These are phyloP conservation scores for Candida sojae DNA, from an alignment of 1,139 yeast species.

Conservation along the genomic window DNA sequence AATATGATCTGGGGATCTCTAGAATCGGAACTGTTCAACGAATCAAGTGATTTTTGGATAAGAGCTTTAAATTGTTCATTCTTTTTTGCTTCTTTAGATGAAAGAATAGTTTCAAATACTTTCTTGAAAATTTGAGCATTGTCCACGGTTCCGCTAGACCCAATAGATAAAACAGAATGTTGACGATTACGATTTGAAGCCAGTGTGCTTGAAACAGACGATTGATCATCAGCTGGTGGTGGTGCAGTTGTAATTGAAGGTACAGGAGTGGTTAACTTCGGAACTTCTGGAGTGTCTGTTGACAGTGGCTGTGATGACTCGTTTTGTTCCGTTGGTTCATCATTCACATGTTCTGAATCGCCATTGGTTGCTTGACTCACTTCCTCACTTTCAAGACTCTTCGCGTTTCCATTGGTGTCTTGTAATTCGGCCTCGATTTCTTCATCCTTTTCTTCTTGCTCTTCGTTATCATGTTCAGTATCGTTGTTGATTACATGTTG, in stretches of 20 bases:
- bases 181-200: conserved; percentile 17
- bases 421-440: background rate
- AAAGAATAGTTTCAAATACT: conserved; percentile 36
- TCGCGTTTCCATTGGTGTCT: conserved; percentile 1
- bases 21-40: conserved; percentile 28
- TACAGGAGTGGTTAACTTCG: conserved; percentile 1
- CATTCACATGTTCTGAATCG: background rate
- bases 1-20: conserved; percentile 40
- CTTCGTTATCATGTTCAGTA: background rate
- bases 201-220: conserved; percentile 5
- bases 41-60: conserved; percentile 39
- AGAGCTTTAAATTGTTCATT: conserved; percentile 32
- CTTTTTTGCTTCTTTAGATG: conserved; percentile 44
- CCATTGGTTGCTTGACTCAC: background rate
- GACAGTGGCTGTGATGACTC: background rate
- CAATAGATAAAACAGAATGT: conserved; percentile 24
- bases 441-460: too few relatives aligned
- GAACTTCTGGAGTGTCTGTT: background rate
- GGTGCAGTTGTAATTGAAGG: conserved; percentile 4
- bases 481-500: background rate
- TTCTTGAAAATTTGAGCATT: conserved; percentile 41
- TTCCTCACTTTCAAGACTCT: background rate
- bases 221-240: conserved; percentile 4
- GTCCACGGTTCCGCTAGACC: conserved; percentile 32
- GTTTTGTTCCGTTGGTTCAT: background rate